These are phyloP conservation scores for Pythium brachiatum DNA, from an alignment of 352 stramenopile genomes.

Conservation along the genomic window DNA sequence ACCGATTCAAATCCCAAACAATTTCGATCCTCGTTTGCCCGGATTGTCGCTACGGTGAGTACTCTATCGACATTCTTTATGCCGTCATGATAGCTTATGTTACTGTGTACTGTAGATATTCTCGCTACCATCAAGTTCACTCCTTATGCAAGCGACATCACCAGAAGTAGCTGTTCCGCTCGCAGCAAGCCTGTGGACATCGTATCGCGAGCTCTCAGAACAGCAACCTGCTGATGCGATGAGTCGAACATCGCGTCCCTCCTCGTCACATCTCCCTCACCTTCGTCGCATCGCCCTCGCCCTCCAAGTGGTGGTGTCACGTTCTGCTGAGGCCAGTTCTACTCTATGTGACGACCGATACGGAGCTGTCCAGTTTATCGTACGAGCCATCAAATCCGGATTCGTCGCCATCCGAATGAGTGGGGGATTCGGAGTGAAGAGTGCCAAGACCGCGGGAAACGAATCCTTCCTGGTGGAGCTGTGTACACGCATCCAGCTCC, in stretches of 20 bases:
- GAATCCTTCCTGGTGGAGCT: conserved; percentile 41
- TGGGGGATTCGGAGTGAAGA: conserved; percentile 48
- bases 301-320: conserved; percentile 41
- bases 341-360: conserved; percentile 30
- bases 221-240: not conserved
- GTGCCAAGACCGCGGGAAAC: conserved; percentile 7
- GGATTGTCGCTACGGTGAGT: conserved; percentile 12
- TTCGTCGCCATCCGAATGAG: conserved; percentile 49
- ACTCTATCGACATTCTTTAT: too few species aligned
- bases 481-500: conserved; percentile 35
- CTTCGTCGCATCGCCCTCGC: conserved; percentile 29
- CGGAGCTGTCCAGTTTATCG: conserved; percentile 34
- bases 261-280: not conserved
- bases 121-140: not conserved
- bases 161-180: not conserved
- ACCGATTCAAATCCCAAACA: not conserved
- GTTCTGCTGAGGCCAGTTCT: conserved; percentile 25
- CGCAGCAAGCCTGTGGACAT: conserved; percentile 1
- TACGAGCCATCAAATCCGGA: conserved; percentile 34
- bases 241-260: not conserved
- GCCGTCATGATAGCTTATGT: not conserved
- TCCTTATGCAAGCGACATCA: not conserved
- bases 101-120: conserved; percentile 3
- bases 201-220: conserved; percentile 13
- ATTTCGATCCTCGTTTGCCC: conserved; percentile 16